Conservation (phyloP, 2,329 filamentous ascomycete species). For the Didymella keratinophila region DNA sequence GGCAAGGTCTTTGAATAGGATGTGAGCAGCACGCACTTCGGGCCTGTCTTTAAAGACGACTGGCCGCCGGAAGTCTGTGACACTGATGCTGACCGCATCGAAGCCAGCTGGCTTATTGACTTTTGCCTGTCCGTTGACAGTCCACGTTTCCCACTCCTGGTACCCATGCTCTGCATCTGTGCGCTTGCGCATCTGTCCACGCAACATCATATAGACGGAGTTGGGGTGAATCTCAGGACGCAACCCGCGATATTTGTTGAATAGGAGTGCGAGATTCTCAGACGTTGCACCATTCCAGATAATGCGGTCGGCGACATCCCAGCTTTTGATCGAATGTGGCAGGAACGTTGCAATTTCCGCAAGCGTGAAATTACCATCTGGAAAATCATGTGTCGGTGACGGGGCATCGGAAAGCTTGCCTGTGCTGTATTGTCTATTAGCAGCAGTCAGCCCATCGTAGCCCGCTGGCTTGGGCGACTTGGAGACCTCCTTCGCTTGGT, state of each 20-base stretch:
- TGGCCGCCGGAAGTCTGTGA: constrained; percentile 27
- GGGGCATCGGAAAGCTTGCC: constrained; percentile 32
- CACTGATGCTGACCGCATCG: constrained; percentile 25
- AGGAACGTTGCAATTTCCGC: constrained; percentile 38
- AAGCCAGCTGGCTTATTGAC: constrained; percentile 19
- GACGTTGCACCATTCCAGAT: constrained; percentile 31
- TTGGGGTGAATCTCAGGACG: constrained; percentile 20
- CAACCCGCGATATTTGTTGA: constrained; percentile 31
- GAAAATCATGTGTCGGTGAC: constrained; percentile 27
- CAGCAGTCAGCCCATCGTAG: not conserved
- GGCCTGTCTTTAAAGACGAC: not conserved
- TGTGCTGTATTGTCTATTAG: not conserved
- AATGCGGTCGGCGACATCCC: constrained; percentile 35
- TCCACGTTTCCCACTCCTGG: constrained; percentile 23
- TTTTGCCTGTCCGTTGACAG: constrained; percentile 17
- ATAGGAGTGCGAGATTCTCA: constrained; percentile 21
- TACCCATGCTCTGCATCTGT: constrained; percentile 19
- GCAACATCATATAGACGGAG: constrained; percentile 30
- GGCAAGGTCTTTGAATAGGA: constrained; percentile 34
- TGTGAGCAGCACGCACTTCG: constrained; percentile 1
- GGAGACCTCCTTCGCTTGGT: constrained; percentile 1
- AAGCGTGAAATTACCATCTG: constrained; percentile 34
- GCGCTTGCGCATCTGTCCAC: constrained; percentile 25
- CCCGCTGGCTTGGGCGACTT: not conserved
- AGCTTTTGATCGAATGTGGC: constrained; percentile 33